Evolutionary conservation across 169 alveolate genomes (phyloP), one percentile per base, ranked within the genome.

Genomic region (Plasmodium malariae): DNA sequence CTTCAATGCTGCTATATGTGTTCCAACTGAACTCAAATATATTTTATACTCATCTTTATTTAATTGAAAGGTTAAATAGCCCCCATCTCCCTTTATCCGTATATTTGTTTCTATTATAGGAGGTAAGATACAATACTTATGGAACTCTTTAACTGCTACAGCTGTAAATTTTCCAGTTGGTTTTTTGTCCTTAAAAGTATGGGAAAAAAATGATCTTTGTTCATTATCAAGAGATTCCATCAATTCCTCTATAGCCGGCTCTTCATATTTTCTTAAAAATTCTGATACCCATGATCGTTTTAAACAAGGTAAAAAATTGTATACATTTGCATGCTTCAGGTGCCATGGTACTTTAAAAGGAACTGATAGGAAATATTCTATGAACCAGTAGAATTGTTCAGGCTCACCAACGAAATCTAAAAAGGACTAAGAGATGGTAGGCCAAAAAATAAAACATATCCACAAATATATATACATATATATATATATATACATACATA

Each of bases 311-410:
- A 19, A 7, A 30, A 49, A 49, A 49, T 67, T 49, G 57, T 80
- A 26, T 11, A 3, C 24, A 26, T 21, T 34, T 5, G 45, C 67
- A 21, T 51, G 11, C 21, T 68, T 80, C 69, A 80, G 24, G 30
- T 63, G 21, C 2, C 36, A 9, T 26, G 90, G 83, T 4, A 67
- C 36, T 24, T 6, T 32, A 59, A 80, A 80, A 14, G 78, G 78
- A 19, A 80, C 90, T 3, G 90, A 80, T n/a, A 80, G 51, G 43
- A 49, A 80, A 67, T 80, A 57, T 2, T 80, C 83, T 19, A 80
- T 40, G 17, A 80, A 80, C 90, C 90, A 80, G 49, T 80, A 65
- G 36, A 80, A 80, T n/a, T 80, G 90, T 28, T 80, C 90, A 12
- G 90, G 90, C 30, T 80, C 90, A n/a, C 30, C 72, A 7, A 80